A percentile compares a stretch with the other conserved stretches of the same genome.
These are phyloP conservation scores for Suillus tomentosus DNA, from an alignment of 768 basidiomycete genomes.

Conservation along the genomic window DNA sequence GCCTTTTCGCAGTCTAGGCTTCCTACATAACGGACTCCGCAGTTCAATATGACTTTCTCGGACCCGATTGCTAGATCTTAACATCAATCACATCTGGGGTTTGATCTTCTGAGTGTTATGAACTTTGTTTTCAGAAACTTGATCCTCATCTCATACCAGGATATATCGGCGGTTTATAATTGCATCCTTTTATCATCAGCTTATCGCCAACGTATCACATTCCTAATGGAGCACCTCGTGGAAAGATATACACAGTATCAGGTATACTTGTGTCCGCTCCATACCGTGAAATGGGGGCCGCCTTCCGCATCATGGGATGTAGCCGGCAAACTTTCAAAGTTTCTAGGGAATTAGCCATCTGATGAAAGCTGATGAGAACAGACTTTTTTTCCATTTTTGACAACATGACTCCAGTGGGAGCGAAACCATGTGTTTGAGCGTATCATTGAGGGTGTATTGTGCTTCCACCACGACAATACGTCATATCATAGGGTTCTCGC, in stretches of 20 bases:
- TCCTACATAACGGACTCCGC: background rate
- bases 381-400: background rate
- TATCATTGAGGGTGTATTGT: background rate
- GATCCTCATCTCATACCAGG: background rate
- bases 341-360: background rate
- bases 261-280: background rate
- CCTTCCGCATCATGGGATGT: background rate
- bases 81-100: background rate
- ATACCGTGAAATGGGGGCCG: conserved; percentile 2
- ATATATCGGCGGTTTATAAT: background rate
- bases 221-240: conserved; percentile 3
- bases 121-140: background rate
- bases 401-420: conserved; percentile 1
- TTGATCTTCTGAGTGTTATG: background rate
- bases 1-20: conserved; percentile 53
- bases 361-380: background rate
- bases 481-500: background rate
- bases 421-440: background rate
- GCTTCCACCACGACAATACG: background rate
- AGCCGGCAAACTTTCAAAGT: background rate
- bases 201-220: background rate
- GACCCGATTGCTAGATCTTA: background rate
- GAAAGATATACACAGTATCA: background rate
- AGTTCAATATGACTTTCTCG: background rate
- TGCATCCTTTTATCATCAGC: conserved; percentile 5